Conservation (phyloP, 2,329 filamentous ascomycete species). For the Waltergamsia citrina region DNA sequence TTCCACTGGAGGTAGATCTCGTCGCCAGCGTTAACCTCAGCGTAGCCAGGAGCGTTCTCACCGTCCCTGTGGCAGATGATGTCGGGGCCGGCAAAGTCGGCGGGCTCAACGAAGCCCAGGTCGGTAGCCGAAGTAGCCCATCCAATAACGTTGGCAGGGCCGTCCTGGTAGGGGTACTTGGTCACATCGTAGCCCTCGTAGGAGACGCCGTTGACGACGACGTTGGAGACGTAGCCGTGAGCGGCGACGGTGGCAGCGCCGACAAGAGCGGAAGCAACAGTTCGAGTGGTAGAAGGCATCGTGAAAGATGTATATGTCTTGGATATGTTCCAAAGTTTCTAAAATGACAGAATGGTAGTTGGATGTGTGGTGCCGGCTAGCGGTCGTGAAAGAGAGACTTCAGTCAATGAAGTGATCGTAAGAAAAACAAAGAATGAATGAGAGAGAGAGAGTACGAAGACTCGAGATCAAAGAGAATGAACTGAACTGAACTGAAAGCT, state of each 20-base stretch:
- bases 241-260: slow-evolving; percentile 15
- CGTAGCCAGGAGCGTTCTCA: slow-evolving; percentile 21
- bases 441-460: slow-evolving; percentile 6
- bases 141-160: slow-evolving; percentile 4
- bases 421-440: slow-evolving; percentile 11
- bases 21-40: slow-evolving; percentile 24
- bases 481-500: slow-evolving; percentile 7
- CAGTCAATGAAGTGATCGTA: slow-evolving; percentile 20
- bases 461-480: slow-evolving; percentile 15
- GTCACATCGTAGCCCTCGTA: slow-evolving; percentile 13
- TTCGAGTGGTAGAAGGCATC: slow-evolving; percentile 17
- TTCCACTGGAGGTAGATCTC: slow-evolving; percentile 28
- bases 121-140: slow-evolving; percentile 14
- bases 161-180: slow-evolving; percentile 9
- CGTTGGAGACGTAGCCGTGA: slow-evolving; percentile 17
- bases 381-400: slow-evolving; percentile 13
- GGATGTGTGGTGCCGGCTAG: slow-evolving; percentile 2
- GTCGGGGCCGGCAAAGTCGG: slow-evolving; percentile 23
- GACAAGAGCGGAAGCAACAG: slow-evolving; percentile 14
- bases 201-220: slow-evolving; percentile 14
- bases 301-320: slow-evolving; percentile 7
- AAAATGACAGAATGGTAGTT: slow-evolving; percentile 8
- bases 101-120: slow-evolving; percentile 36
- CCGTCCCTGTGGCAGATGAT: slow-evolving; percentile 35
- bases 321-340: slow-evolving; percentile 7